These are phyloP conservation scores for Ophiostoma triangulosporum DNA, from an alignment of 2,329 filamentous ascomycete species.

Conservation along the genomic window DNA sequence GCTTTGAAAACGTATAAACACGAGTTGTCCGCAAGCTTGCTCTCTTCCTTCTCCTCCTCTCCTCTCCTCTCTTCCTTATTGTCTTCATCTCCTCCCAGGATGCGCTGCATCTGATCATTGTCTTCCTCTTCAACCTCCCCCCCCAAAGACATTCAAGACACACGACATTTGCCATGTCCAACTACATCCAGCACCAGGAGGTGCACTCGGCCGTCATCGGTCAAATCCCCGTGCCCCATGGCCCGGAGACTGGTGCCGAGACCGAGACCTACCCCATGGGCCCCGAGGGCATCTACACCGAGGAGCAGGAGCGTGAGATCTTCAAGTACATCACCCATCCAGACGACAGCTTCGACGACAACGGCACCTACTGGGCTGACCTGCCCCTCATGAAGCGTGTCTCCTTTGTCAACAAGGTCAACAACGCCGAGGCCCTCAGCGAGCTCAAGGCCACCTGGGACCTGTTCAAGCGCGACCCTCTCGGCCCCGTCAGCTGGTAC, in stretches of 20 bases:
- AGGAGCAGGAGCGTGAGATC: constrained; percentile 40
- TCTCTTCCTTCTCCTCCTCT: neutral
- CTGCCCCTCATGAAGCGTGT: constrained; percentile 56
- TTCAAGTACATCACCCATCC: constrained; percentile 76
- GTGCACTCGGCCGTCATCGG: constrained; percentile 31
- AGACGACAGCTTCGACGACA: constrained; percentile 71
- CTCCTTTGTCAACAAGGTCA: constrained; percentile 62
- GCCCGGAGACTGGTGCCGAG: constrained; percentile 35
- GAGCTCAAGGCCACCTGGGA: constrained; percentile 55
- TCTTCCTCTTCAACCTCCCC: neutral
- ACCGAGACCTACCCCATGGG: constrained; percentile 31
- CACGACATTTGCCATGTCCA: constrained; percentile 24
- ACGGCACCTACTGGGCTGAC: constrained; percentile 90
- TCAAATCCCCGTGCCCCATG: constrained; percentile 43
- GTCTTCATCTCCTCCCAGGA: neutral
- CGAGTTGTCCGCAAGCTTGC: neutral
- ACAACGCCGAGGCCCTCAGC: constrained; percentile 52
- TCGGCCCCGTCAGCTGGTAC: constrained; percentile 76
- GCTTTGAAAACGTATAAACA: constrained; percentile 6
- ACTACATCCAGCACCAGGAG: constrained; percentile 25
- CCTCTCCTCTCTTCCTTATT: neutral
- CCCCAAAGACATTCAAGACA: neutral
- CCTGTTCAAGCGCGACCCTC: constrained; percentile 78
- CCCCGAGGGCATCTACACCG: constrained; percentile 25
- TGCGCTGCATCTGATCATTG: constrained; percentile 2